Conservation (phyloP, 2,329 filamentous ascomycete species). For the Ceratocystiopsis sp. region DNA sequence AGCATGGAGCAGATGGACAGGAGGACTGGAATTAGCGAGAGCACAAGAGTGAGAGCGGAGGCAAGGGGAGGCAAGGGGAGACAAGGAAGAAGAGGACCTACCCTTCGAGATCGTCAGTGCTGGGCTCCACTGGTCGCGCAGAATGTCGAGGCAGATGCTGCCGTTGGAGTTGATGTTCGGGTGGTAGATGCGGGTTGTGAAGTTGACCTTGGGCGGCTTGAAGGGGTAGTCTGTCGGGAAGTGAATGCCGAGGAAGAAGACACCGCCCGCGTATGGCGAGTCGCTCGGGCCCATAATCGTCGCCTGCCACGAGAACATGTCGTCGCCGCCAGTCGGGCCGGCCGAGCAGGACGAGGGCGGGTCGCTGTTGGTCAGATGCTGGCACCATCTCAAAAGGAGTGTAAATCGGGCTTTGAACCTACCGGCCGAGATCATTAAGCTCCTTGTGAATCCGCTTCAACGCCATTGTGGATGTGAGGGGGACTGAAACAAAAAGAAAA, state of each 20-base stretch:
- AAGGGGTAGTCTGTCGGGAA: constrained; percentile 99
- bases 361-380: too few species aligned
- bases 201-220: constrained; percentile 99
- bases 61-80: not conserved
- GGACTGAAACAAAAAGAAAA: constrained; percentile 5
- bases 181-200: constrained; percentile 98
- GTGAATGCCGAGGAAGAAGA: constrained; percentile 98
- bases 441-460: constrained; percentile 94
- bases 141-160: constrained; percentile 96
- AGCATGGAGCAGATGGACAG: constrained; percentile 99
- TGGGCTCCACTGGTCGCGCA: constrained; percentile 98
- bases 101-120: constrained; percentile 98
- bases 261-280: constrained; percentile 92
- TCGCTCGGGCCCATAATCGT: constrained; percentile 99
- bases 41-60: too few species aligned
- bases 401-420: too few species aligned
- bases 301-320: constrained; percentile 99
- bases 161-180: constrained; percentile 99
- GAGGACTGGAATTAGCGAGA: constrained; percentile 60
- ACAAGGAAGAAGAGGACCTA: constrained; percentile 22
- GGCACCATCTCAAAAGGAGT: too few species aligned
- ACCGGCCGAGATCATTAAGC: constrained; percentile 79
- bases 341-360: constrained; percentile 98
- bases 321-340: constrained; percentile 76
- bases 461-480: constrained; percentile 42